These are phyloP conservation scores for Vigna unguiculata DNA, from an alignment of 306 rosid species.

Conservation along the genomic window DNA sequence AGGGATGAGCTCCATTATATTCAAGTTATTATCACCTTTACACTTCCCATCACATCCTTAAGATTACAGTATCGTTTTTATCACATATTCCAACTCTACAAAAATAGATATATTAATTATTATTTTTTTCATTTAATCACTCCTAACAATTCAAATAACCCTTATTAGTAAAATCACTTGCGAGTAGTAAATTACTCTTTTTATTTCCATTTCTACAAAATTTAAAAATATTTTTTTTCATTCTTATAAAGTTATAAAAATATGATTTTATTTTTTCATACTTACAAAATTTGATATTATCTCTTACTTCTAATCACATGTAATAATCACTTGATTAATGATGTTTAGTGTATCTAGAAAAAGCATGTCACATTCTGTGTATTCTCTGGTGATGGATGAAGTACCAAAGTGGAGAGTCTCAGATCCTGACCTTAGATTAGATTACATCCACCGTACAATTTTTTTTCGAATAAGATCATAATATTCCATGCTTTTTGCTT, in stretches of 20 bases:
- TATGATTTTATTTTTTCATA: too few relatives aligned
- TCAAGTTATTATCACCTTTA: slow-evolving; percentile 14
- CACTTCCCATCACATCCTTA: not conserved
- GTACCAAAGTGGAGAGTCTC: not conserved
- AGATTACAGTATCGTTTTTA: slow-evolving; percentile 6
- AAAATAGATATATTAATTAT: not conserved
- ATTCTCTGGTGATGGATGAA: not conserved
- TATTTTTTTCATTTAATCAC: not conserved
- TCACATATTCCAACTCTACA: not conserved
- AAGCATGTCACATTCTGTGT: not conserved
- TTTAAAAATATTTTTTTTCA: too few relatives aligned
- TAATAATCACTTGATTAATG: too few relatives aligned
- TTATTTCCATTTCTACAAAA: too few relatives aligned
- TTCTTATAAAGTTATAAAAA: too few relatives aligned
- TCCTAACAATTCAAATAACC: not conserved
- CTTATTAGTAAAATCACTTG: too few relatives aligned
- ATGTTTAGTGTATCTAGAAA: not conserved
- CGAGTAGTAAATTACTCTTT: too few relatives aligned
- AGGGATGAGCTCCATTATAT: slow-evolving; percentile 18
- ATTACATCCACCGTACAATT: not conserved
- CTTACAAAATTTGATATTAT: too few relatives aligned
- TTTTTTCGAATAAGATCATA: not conserved
- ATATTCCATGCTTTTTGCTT: not conserved
- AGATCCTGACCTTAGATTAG: not conserved
- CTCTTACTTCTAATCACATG: too few relatives aligned